Base-by-base conservation (phyloP, 768 basidiomycete genomes). In the Cubamyces sp. region DNA sequence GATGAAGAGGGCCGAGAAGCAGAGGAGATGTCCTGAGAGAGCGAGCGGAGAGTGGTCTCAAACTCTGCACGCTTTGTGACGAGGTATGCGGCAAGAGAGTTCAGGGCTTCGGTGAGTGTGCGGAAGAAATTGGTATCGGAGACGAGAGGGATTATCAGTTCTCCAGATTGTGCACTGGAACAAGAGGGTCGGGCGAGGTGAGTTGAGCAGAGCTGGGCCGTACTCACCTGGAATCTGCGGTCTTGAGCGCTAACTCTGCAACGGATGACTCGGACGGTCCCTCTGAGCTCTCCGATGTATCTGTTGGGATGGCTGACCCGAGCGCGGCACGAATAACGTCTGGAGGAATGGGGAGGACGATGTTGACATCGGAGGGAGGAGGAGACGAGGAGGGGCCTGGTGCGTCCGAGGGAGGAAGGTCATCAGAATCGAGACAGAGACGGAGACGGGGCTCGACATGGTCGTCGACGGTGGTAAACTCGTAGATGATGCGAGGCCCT, bases 71-170 rank as follows among this genome's bases (percentile, higher is more conserved):
- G 81, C 68, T 94, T 67, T 60, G 70, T 67, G 48, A 75, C 66
- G 68, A 90, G 74, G 76, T 90, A 78, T 14, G 71, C 71, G 19
- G 81, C 78, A 23, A 88, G 82, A 0, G 84, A 79, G 46, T 85
- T 80, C 12, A 90, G 74, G 5, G 85, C 81, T 0, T 81, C 79
- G 1, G 82, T 83, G 52, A 97, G 82, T 26, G 92, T 81, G 21
- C 85, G 80, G 73, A 94, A 91, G 77, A 98, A 97, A 2, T 84
- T 84, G 14, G 83, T 78, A 69, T 96, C 94, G 37, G 91, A 86
- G n/a, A 82, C 79, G 6, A 97, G 84, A 3, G 91, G 88, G 39
- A 96, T 88, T 54, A 92, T 80, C 7, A 94, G 71, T 68, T 94
- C 89, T 26, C 55, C 51, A 11, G 54, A 51, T 26, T 41, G 48